Evolutionary conservation across 129 eudicot genomes (phyloP).

Genomic region (Artemisia tridentata): DNA sequence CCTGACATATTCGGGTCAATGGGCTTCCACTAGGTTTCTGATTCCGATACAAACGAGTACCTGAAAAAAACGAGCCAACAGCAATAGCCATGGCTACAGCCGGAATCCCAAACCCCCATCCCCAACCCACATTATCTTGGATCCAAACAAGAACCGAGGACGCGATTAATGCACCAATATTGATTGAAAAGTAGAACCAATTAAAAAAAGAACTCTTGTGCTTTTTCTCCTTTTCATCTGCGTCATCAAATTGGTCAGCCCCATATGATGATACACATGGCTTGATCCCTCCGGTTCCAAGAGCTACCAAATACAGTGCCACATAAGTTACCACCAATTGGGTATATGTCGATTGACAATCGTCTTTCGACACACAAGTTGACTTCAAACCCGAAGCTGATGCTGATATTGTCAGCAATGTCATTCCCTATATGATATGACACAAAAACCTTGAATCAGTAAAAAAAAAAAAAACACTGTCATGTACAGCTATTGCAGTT

Average conservation of each 20-base stretch:
- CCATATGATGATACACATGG: slow-evolving; percentile 75
- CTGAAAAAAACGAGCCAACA: slow-evolving; percentile 55
- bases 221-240: slow-evolving; percentile 55
- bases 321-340: slow-evolving; percentile 37
- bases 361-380: slow-evolving; percentile 36
- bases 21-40: slow-evolving; percentile 76
- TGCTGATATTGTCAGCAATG: slow-evolving; percentile 60
- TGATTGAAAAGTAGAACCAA: slow-evolving; percentile 70
- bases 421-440: slow-evolving; percentile 57
- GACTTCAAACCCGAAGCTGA: slow-evolving; percentile 56
- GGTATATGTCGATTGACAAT: slow-evolving; percentile 38
- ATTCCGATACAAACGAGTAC: slow-evolving; percentile 55
- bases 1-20: slow-evolving; percentile 58
- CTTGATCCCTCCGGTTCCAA: slow-evolving; percentile 72
- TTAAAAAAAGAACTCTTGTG: slow-evolving; percentile 58
- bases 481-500: too few species aligned
- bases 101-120: slow-evolving; percentile 82
- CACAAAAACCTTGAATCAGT: slow-evolving; percentile 6
- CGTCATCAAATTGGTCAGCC: slow-evolving; percentile 73
- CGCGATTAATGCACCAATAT: slow-evolving; percentile 67
- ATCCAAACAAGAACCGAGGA: slow-evolving; percentile 68
- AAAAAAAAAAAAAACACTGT: background rate
- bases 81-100: slow-evolving; percentile 78
- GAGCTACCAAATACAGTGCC: slow-evolving; percentile 62
- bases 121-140: slow-evolving; percentile 71